Percentiles rank a stretch among this genome's conserved stretches.
Conservation (phyloP, 106 monocot genomes). For the Cymbidium sinense region DNA sequence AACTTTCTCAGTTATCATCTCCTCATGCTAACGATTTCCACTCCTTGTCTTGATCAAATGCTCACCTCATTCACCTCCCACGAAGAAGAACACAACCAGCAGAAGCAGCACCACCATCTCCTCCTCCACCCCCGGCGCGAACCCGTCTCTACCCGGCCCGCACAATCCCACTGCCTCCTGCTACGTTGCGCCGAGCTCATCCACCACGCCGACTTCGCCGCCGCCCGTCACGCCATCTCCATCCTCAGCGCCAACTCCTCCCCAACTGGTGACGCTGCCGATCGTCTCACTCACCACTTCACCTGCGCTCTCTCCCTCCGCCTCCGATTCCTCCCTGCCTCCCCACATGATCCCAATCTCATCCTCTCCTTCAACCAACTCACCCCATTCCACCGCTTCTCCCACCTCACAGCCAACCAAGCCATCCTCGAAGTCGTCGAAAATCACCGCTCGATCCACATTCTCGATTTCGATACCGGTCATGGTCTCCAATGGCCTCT, state of each 20-base stretch:
- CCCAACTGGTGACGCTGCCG: constrained; percentile 46
- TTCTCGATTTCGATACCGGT: constrained; percentile 74
- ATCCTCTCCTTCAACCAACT: constrained; percentile 72
- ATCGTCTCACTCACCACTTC: constrained; percentile 64
- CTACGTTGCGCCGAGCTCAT: constrained; percentile 65
- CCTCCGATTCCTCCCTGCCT: constrained; percentile 24
- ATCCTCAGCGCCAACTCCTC: constrained; percentile 41
- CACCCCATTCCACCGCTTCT: constrained; percentile 87
- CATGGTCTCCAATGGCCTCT: constrained; percentile 97
- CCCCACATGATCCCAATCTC: constrained; percentile 15
- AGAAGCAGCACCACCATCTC: constrained; percentile 6
- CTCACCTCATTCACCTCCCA: constrained; percentile 47
- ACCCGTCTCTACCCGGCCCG: not conserved
- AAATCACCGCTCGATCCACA: constrained; percentile 46
- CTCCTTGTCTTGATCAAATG: constrained; percentile 26
- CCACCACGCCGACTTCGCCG: constrained; percentile 30
- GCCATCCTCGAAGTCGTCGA: constrained; percentile 82
- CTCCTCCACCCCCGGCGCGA: constrained; percentile 5
- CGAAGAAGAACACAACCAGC: constrained; percentile 24
- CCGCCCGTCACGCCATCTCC: constrained; percentile 30
- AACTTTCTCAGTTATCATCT: no score
- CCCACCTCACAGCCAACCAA: constrained; percentile 96
- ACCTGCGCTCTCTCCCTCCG: constrained; percentile 53
- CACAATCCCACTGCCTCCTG: not conserved
- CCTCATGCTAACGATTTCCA: not conserved